Base-by-base conservation (phyloP, 306 rosid genomes). In the Morella rubra region DNA sequence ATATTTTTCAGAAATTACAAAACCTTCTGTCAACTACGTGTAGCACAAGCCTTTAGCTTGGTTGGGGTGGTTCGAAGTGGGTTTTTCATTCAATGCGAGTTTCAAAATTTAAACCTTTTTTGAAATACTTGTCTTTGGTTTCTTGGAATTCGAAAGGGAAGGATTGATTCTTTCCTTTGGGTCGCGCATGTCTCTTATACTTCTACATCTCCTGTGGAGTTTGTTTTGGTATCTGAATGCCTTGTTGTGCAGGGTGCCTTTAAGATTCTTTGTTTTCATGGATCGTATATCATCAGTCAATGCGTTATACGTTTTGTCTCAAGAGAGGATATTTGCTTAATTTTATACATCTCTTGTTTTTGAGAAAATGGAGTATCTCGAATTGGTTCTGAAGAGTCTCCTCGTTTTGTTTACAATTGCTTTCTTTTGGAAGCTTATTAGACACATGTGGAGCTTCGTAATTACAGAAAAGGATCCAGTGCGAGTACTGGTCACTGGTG, bases 401-500 rank as follows among this genome's bases (percentile, higher is more conserved):
- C 41, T 86, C 66, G 87, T 88, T 82, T 83, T 80, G 14, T 62
- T 90, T 54, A 75, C 88, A 46, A 12, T 75, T 8, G 77, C 79
- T 79, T 79, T 95, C 80, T 89, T 89, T 79, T 87, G 96, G 93
- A 92, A 82, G 84, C 89, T 92, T 49, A 74, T 85, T 51, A 88
- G 72, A 74, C 69, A 88, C 56, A 89, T 95, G 96, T 88, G 84
- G 79, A 81, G 89, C 77, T 91, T 95, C 83, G 74, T 88, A 46
- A 77, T 58, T 47, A 53, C 59, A 53, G 89, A 90, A 73, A 92
- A 87, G 84, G 93, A 93, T 62, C 97, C 98, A 1, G 51, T 90
- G 47, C 89, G 55, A 0, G 88, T 94, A 1, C 86, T 94, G 83
- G 88, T 94, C 84, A 90, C 93, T 3, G 96, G 96, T 49, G 97